Evolutionary conservation across 78 protist species (phyloP).

Genomic region (Anaeramoeba flamelloides): DNA sequence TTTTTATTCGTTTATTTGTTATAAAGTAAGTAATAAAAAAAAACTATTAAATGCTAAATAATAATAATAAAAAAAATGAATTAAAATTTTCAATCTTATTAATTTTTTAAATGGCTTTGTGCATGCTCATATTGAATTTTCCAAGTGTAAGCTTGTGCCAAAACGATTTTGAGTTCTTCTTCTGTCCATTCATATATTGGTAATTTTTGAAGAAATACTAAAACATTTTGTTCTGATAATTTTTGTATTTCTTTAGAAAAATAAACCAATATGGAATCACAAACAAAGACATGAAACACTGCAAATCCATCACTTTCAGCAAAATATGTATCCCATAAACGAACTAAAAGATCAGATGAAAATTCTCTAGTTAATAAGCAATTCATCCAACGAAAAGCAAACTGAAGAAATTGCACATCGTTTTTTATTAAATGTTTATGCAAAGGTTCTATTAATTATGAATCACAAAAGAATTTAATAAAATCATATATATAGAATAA

Average conservation of each 20-base stretch:
- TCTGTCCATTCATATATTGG: not conserved
- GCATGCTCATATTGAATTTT: not conserved
- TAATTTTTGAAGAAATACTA: not conserved
- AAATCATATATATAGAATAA: too few relatives aligned
- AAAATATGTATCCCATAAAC: slow-evolving; percentile 23
- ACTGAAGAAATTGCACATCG: slow-evolving; percentile 53
- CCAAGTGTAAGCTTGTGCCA: slow-evolving; percentile 2
- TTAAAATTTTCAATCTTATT: too few relatives aligned
- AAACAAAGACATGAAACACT: slow-evolving; percentile 4
- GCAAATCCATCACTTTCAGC: slow-evolving; percentile 1
- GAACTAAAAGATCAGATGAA: not conserved
- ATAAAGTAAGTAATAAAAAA: too few relatives aligned
- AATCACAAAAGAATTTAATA: too few relatives aligned
- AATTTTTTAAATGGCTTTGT: too few relatives aligned
- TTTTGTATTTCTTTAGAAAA: not conserved
- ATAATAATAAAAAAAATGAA: too few relatives aligned
- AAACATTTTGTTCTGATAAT: not conserved
- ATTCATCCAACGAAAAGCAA: slow-evolving; percentile 91
- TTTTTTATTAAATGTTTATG: slow-evolving; percentile 39
- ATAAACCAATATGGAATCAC: not conserved
- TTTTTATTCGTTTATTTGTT: too few relatives aligned
- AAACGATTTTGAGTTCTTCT: not conserved
- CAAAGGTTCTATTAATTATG: too few relatives aligned
- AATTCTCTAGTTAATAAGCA: slow-evolving; percentile 67
- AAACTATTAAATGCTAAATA: too few relatives aligned